A percentile compares a stretch with the other conserved stretches of the same genome.
Conservation (phyloP, 129 eudicot species). For the Kitagawia praeruptora region DNA sequence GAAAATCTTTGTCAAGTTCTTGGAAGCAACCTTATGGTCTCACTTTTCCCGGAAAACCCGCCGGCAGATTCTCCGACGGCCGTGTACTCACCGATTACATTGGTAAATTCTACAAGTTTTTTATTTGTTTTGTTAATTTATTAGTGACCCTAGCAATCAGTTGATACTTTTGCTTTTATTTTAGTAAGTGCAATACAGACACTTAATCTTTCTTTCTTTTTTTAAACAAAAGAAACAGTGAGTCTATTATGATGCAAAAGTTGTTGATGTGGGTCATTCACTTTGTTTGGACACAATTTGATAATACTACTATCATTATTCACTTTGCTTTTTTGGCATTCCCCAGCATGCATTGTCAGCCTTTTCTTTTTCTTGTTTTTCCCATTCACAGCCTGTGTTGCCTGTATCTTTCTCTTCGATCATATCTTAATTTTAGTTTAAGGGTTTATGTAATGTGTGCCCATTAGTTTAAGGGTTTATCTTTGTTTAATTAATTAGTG, state of each 20-base stretch:
- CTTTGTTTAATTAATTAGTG: too few species aligned
- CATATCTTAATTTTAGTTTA: not conserved
- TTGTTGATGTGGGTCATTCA: slow-evolving; percentile 1
- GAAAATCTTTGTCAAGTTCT: slow-evolving; percentile 34
- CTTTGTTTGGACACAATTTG: not conserved
- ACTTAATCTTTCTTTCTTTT: not conserved
- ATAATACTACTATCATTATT: not conserved
- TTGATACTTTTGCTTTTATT: not conserved
- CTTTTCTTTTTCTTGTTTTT: not conserved
- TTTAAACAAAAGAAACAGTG: too few species aligned
- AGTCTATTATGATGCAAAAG: not conserved
- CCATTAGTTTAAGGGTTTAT: not conserved
- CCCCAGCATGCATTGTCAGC: slow-evolving; percentile 3
- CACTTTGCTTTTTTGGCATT: not conserved
- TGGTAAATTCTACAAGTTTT: slow-evolving; percentile 27
- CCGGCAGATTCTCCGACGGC: slow-evolving; percentile 95
- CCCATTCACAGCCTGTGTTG: not conserved
- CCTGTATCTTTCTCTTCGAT: not conserved
- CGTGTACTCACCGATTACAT: slow-evolving; percentile 78
- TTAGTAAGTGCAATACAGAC: not conserved
- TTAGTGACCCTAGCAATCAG: not conserved
- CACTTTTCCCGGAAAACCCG: slow-evolving; percentile 92
- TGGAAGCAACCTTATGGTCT: slow-evolving; percentile 71
- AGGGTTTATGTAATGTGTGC: too few species aligned
- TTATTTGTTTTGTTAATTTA: not conserved